Base-by-base conservation (phyloP, 1,284 basidiomycete genomes). In the Apiotrichum porosum region DNA sequence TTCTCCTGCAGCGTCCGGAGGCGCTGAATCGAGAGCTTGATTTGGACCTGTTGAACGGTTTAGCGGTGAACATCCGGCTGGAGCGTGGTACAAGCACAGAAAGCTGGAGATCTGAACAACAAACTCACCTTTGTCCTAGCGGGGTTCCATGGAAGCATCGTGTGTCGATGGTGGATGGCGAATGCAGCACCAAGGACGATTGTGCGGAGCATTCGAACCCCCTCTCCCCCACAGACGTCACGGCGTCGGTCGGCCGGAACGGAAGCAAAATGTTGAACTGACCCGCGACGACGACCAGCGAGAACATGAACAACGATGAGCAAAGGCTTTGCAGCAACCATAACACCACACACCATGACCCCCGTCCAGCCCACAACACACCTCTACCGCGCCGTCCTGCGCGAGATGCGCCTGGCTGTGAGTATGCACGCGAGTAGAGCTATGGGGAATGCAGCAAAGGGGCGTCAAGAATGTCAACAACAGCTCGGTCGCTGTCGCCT, bases 1-100 rank as follows among this genome's bases (percentile, higher is more conserved):
- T 97, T 97, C 75, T 92, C 87, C 65, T 94, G 89, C 3, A 95
- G 76, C 28, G 86, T 90, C 44, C 88, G 81, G 44, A 95, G 77
- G 6, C 93, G 83, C 72, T 97, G 92, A 24, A 94, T 85, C 3
- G 91, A 88, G 39, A 97, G 80, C 55, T 61, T 60, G 49, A 71
- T 65, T 41, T 71, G 69, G 44, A 71, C 68, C 68, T 71, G 44
- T 10, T 2, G 41, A n/a, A n/a, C n/a, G n/a, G n/a, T n/a, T n/a
- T n/a, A n/a, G n/a, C n/a, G n/a, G n/a, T 34, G 30, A n/a, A n/a
- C n/a, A n/a, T 41, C 5, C 31, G n/a, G n/a, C 4, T 12, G 23
- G 18, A 23, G 19, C 19, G 12, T 18, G 26, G n/a, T 35, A 5
- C n/a, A n/a, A n/a, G n/a, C n/a, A n/a, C n/a, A n/a, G n/a, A n/a